Percentiles rank a stretch among this genome's conserved stretches.
phyloP scores from a whole-genome alignment of 148 eudicot species.

The Fagopyrum esculentum region DNA sequence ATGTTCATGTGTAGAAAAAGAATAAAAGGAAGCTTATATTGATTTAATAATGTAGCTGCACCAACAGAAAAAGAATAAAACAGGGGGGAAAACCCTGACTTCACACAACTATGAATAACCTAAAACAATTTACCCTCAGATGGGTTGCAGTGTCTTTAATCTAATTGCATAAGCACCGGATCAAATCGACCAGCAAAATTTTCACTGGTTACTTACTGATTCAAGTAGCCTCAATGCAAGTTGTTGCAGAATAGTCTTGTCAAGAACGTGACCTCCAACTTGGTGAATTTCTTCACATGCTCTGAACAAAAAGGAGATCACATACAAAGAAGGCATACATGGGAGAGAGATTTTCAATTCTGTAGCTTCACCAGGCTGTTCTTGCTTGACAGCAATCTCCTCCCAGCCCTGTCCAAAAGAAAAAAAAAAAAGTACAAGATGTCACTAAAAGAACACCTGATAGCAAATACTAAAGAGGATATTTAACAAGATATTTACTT shows the following conservation, averaged over 20 bases:
- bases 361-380: conserved; percentile 47
- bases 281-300: conserved; percentile 94
- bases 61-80: not conserved
- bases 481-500: not conserved
- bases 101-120: not conserved
- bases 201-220: conserved; percentile 42
- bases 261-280: conserved; percentile 94
- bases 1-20: conserved; percentile 1
- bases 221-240: conserved; percentile 63
- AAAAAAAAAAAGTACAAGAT: not conserved
- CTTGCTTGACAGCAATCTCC: conserved; percentile 84
- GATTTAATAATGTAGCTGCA: not conserved
- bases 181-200: not conserved
- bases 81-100: not conserved
- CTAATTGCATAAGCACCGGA: not conserved
- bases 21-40: not conserved
- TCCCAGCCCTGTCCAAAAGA: conserved; percentile 79
- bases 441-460: not conserved
- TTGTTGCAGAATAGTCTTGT: conserved; percentile 66
- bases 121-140: not conserved
- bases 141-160: not conserved
- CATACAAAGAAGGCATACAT: conserved; percentile 78
- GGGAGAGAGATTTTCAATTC: conserved; percentile 85
- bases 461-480: not conserved
- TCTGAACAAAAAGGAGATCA: conserved; percentile 72